phyloP scores from a whole-genome alignment of 2,329 filamentous ascomycete species.

The Ophiostoma sp. region DNA sequence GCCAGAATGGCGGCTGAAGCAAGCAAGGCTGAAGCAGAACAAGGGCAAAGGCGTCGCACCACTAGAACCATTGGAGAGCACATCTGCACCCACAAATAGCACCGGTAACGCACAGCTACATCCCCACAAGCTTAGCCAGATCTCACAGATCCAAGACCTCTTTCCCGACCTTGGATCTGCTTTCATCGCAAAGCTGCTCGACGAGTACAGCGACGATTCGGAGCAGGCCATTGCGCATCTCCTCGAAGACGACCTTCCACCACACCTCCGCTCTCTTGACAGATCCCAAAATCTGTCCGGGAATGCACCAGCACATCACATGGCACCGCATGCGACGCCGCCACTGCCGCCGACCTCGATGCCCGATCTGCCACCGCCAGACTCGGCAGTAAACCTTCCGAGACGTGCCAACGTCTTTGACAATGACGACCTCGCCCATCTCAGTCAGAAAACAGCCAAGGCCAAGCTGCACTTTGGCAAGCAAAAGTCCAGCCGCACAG shows the following conservation, averaged over 20 bases:
- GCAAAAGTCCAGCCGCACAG: constrained; percentile 54
- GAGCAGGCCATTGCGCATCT: constrained; percentile 78
- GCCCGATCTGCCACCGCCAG: not conserved
- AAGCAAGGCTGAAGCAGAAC: constrained; percentile 37
- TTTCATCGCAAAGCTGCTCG: constrained; percentile 73
- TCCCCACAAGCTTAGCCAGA: constrained; percentile 74
- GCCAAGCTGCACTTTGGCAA: constrained; percentile 74
- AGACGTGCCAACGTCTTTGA: constrained; percentile 71
- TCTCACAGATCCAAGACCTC: constrained; percentile 87
- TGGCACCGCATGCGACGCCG: constrained; percentile 58
- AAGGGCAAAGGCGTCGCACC: not conserved
- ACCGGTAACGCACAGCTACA: constrained; percentile 47
- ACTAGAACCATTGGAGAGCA: not conserved
- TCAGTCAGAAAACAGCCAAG: constrained; percentile 50
- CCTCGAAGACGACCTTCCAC: constrained; percentile 69
- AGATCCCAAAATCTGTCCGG: constrained; percentile 53
- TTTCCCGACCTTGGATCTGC: constrained; percentile 82
- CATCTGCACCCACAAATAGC: not conserved
- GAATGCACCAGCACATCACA: constrained; percentile 34
- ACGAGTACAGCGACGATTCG: constrained; percentile 70
- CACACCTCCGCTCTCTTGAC: constrained; percentile 60
- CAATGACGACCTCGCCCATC: constrained; percentile 69
- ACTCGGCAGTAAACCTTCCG: not conserved
- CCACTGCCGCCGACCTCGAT: constrained; percentile 44
- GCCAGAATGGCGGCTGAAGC: constrained; percentile 47